Evolutionary conservation across 1,139 yeast species (phyloP).

Genomic region (Ashbya aceris): DNA sequence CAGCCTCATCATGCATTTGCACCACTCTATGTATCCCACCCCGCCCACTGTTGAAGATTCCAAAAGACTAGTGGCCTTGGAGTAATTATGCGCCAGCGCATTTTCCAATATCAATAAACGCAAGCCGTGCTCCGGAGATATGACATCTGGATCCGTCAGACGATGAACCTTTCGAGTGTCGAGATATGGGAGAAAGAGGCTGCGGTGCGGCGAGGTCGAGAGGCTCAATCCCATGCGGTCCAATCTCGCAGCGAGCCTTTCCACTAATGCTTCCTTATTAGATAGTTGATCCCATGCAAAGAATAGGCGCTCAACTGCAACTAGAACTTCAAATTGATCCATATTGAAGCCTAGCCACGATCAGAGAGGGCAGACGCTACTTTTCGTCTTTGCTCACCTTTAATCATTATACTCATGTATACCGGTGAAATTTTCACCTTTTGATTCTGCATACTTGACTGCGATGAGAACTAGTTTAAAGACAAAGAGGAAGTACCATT

Average conservation of each 20-base stretch:
- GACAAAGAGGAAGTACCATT: too few species aligned
- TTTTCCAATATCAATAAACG: constrained; percentile 2
- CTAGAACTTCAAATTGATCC: constrained; percentile 1
- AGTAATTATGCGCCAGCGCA: constrained; percentile 16
- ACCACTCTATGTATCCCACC: neutral
- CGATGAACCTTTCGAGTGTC: neutral
- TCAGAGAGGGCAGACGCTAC: too few species aligned
- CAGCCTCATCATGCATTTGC: constrained; percentile 1
- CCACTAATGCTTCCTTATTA: neutral
- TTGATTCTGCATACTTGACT: too few species aligned
- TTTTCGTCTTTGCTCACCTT: too few species aligned
- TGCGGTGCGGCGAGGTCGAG: neutral
- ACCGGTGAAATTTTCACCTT: too few species aligned
- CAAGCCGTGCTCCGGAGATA: neutral
- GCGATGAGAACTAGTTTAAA: too few species aligned
- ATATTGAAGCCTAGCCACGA: neutral
- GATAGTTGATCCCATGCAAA: neutral
- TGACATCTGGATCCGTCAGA: neutral
- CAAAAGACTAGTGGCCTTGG: constrained; percentile 15
- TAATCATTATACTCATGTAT: too few species aligned
- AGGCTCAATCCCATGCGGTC: neutral
- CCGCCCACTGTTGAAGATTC: constrained; percentile 10
- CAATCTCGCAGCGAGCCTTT: neutral
- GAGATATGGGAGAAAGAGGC: neutral
- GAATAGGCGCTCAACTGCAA: constrained; percentile 1